Conservation (phyloP, 177 flowering plant species). For the Vitis hybrid region DNA sequence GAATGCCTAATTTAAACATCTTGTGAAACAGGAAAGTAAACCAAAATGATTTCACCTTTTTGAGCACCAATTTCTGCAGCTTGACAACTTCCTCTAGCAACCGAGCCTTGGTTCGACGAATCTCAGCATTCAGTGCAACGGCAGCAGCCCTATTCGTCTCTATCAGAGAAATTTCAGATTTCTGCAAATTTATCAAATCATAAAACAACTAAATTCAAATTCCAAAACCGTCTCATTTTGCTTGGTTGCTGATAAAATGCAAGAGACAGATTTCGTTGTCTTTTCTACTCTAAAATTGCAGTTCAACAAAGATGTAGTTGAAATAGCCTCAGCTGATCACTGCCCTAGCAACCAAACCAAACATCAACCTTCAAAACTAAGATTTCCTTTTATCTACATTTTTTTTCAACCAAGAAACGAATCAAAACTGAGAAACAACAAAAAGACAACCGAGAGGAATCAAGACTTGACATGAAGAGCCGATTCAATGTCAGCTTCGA, state of each 20-base stretch:
- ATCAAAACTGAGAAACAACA: background rate
- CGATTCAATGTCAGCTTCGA: conserved; percentile 44
- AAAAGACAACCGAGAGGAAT: background rate
- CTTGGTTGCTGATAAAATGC: too few species aligned
- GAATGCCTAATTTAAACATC: too few species aligned
- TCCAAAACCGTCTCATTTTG: too few species aligned
- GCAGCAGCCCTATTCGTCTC: conserved; percentile 52
- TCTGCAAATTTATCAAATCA: conserved; percentile 25
- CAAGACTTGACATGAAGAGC: conserved; percentile 24
- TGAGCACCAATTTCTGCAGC: conserved; percentile 46
- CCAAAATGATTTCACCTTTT: conserved; percentile 36
- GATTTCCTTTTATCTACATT: background rate
- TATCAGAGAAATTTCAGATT: conserved; percentile 40
- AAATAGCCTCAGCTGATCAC: too few species aligned
- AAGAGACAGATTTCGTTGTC: too few species aligned
- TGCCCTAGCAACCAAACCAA: background rate
- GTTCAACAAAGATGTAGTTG: too few species aligned
- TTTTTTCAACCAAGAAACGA: background rate
- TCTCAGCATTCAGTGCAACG: conserved; percentile 63
- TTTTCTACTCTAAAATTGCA: too few species aligned
- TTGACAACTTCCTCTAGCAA: conserved; percentile 59
- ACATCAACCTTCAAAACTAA: background rate
- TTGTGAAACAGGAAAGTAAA: too few species aligned
- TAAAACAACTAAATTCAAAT: too few species aligned
- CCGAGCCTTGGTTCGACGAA: conserved; percentile 56